Evolutionary conservation across 2,329 filamentous ascomycete genomes (phyloP).

Genomic region (Pseudofabraea citricarpa): DNA sequence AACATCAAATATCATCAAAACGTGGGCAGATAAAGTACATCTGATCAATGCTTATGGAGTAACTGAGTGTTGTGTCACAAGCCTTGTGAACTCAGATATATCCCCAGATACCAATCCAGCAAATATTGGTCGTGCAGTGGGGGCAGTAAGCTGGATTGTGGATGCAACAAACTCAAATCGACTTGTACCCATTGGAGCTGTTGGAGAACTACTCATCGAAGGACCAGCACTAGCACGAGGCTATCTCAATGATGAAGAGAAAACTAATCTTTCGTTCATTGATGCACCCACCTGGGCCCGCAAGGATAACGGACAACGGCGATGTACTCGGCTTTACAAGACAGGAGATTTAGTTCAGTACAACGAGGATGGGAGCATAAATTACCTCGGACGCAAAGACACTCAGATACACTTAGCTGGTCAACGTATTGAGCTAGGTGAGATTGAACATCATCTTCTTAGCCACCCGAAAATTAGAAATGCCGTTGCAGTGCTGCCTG

Average conservation of each 20-base stretch:
- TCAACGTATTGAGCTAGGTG: slow-evolving; percentile 57
- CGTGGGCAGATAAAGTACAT: not conserved
- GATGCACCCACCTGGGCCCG: not conserved
- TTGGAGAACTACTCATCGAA: slow-evolving; percentile 7
- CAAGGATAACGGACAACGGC: not conserved
- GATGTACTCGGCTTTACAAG: slow-evolving; percentile 45
- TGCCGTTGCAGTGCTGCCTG: too few relatives aligned
- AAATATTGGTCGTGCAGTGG: not conserved
- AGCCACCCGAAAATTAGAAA: too few relatives aligned
- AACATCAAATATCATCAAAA: not conserved
- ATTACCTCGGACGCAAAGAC: slow-evolving; percentile 58
- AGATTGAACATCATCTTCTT: slow-evolving; percentile 38
- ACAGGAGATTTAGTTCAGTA: slow-evolving; percentile 59
- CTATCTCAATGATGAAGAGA: slow-evolving; percentile 3
- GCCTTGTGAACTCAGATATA: too few relatives aligned
- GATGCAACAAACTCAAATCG: slow-evolving; percentile 5
- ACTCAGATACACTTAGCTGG: slow-evolving; percentile 61
- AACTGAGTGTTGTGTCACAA: too few relatives aligned
- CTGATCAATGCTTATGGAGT: not conserved
- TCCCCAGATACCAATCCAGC: too few relatives aligned
- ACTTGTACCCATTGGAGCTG: slow-evolving; percentile 5
- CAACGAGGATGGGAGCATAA: slow-evolving; percentile 52
- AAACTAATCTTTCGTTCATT: not conserved
- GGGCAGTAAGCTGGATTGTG: slow-evolving; percentile 11
- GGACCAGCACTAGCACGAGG: slow-evolving; percentile 5